Evolutionary conservation across 1,139 yeast genomes (phyloP), one percentile per base, ranked within the genome.

Genomic region (Pichia sp.): DNA sequence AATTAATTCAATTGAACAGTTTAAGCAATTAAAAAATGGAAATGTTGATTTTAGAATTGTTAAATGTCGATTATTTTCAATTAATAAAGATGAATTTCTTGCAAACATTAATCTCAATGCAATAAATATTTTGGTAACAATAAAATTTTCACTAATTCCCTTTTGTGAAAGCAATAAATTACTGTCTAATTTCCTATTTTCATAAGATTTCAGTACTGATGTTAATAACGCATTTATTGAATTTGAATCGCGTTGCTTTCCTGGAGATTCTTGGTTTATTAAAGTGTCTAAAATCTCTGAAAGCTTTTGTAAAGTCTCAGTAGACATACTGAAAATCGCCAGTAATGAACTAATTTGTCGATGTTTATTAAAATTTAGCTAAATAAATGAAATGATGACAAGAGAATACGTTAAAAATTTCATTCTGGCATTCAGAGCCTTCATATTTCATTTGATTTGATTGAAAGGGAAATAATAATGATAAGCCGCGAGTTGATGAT

Each of bases 181-280:
- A 2, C 25, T 42, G 30, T 46, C 42, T 4, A 55, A 41, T 6
- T 38, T 32, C 29, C 51, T 49, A 10, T 51, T 44, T 1, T 52
- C 38, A 34, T 57, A 58, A 0, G 55, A 55, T 0, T 60, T 56
- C 30, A 62, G 43, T 6, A 62, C 64, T 12, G 54, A 55, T 16
- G 47, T 48, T 5, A 61, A 37, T 16, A 61, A 46, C 8, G 63
- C 58, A 38, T 56, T 54, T 9, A 60, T 44, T n/a, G 64, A 58
- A 29, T 52, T 52, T 24, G 58, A 47, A 42, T 59, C 63, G 31
- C 53, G 56, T 11, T 44, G 39, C 30, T 48, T 50, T 4, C 56
- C 61, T 20, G 51, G 55, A 1, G 59, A 52, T 27, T 54, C 48
- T 43, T 58, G 60, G 10, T 46, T 39, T 1, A 60, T 50, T 22